Conservation (phyloP, 2,329 filamentous ascomycete genomes). For the Colletotrichum caudatum region DNA sequence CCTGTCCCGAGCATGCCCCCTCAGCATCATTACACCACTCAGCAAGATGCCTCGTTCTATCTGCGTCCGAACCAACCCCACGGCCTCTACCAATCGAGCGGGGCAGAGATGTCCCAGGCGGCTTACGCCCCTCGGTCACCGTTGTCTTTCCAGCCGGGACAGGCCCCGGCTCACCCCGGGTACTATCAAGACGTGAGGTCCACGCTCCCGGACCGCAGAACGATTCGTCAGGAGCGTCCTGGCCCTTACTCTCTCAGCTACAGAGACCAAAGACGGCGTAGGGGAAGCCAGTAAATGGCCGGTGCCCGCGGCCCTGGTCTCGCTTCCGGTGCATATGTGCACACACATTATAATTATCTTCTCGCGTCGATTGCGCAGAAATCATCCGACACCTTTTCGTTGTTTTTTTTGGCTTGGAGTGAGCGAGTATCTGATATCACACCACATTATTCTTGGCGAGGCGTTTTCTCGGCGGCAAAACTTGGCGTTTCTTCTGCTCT, state of each 20-base stretch:
- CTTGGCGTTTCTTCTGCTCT: neutral
- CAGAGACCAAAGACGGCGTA: slow-evolving; percentile 33
- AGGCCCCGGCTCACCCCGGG: neutral
- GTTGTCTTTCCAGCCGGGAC: slow-evolving; percentile 17
- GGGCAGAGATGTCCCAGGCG: slow-evolving; percentile 31
- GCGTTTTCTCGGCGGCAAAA: slow-evolving; percentile 22
- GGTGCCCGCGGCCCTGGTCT: too few relatives aligned
- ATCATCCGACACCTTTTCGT: neutral
- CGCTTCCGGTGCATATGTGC: neutral
- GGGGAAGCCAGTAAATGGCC: slow-evolving; percentile 29
- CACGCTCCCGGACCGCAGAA: slow-evolving; percentile 32
- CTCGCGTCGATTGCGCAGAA: neutral
- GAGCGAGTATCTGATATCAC: slow-evolving; percentile 22
- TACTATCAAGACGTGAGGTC: slow-evolving; percentile 36
- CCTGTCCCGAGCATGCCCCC: slow-evolving; percentile 22
- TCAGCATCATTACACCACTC: slow-evolving; percentile 32
- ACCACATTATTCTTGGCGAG: slow-evolving; percentile 29
- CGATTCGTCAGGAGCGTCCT: slow-evolving; percentile 34
- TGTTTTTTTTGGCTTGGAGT: neutral
- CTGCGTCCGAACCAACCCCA: slow-evolving; percentile 26
- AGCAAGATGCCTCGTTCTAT: slow-evolving; percentile 32
- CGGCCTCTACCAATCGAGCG: slow-evolving; percentile 25
- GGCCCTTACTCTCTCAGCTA: slow-evolving; percentile 36
- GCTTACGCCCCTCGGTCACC: slow-evolving; percentile 35
- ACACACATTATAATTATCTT: neutral